These are phyloP conservation scores for Chrysosporium keratinophilum DNA, from an alignment of 2,329 filamentous ascomycete species.

Conservation along the genomic window DNA sequence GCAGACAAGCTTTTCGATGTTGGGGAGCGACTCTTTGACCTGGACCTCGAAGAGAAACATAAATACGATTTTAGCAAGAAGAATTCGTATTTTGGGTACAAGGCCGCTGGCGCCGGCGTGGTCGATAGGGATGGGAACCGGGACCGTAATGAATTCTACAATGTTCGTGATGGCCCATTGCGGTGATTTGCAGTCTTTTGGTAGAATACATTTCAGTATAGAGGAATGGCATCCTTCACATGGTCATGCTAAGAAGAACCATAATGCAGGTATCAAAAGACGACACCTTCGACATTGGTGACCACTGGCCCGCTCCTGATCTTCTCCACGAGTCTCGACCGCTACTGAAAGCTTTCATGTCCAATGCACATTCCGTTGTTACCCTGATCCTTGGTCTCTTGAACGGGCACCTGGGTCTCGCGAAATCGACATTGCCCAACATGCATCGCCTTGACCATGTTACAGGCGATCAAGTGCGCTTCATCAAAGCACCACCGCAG, in stretches of 20 bases:
- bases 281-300: conserved; percentile 37
- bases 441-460: conserved; percentile 36
- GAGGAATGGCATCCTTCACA: background rate
- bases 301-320: conserved; percentile 35
- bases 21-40: conserved; percentile 39
- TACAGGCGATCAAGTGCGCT: conserved; percentile 47
- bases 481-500: conserved; percentile 43
- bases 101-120: conserved; percentile 38
- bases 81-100: conserved; percentile 46
- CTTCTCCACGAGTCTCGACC: conserved; percentile 31
- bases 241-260: background rate
- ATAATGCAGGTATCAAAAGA: conserved; percentile 41
- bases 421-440: conserved; percentile 33
- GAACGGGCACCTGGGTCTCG: conserved; percentile 37
- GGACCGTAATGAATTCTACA: conserved; percentile 48
- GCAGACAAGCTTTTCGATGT: conserved; percentile 40
- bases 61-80: conserved; percentile 44
- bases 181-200: background rate
- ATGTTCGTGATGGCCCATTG: conserved; percentile 28
- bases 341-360: conserved; percentile 37
- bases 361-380: conserved; percentile 38
- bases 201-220: background rate
- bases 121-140: conserved; percentile 41
- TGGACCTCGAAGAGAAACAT: conserved; percentile 43
- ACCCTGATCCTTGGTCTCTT: conserved; percentile 37